Base-by-base conservation (phyloP, 202 grass and related monocot species). In the Alloteropsis angusta region DNA sequence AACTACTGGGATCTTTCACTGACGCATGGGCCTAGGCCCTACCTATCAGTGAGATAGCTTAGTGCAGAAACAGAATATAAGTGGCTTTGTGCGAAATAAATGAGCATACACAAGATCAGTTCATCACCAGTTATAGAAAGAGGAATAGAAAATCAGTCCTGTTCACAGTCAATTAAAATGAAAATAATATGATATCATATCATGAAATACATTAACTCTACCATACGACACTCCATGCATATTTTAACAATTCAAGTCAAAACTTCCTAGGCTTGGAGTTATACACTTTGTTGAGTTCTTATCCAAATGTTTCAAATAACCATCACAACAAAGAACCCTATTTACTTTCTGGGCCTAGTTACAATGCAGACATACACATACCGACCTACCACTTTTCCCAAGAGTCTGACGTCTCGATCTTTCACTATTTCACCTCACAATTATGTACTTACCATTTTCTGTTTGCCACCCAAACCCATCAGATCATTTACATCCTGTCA, bases 181-280 rank as follows among this genome's bases (percentile, higher is more conserved):
- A 47, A 83, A 83, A 74, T 6, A 45, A 18, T 22, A 74, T 44
- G 37, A 21, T 15, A 80, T 45, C 15, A 83, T 28, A 57, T 68
- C 15, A 66, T 58, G 41, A 76, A 60, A 67, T 75, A 23, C n/a
- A 35, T 47, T 25, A 65, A 17, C 43, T 74, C 46, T 34, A 61
- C 47, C 21, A 2, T 7, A 57, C 47, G 1, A 35, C 7, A 41
- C 5, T 80, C 41, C 25, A 18, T 35, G 17, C 56, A 39, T 49
- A 14, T 30, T 49, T 52, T 72, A 72, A 41, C 45, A 62, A n/a
- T 50, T 72, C 16, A 15, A 22, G 65, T 12, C 13, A 6, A 68
- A 68, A 17, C 21, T 68, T 17, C 65, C 14, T 68, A 23, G 22
- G 63, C 1, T 68, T 46, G 6, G 13, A 28, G 41, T 28, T 44